phyloP scores from a whole-genome alignment of 1,284 basidiomycete genomes.

The Testicularia cyperi region DNA sequence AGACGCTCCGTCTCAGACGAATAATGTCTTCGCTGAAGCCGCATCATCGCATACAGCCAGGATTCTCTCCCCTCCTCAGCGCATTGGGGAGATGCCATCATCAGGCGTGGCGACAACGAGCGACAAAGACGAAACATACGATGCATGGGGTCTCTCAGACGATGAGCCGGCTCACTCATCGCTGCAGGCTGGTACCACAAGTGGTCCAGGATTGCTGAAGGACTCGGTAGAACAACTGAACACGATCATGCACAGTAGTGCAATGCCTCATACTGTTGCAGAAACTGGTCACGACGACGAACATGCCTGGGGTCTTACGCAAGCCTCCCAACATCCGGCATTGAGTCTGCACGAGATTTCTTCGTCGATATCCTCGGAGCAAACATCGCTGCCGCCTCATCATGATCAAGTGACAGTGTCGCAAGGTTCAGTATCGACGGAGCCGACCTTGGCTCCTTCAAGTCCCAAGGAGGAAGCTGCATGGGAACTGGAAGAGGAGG shows the following conservation, averaged over 20 bases:
- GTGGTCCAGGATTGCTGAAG: not conserved
- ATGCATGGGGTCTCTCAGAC: conserved; percentile 43
- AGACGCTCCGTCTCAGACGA: too few species aligned
- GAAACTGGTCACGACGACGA: conserved; percentile 11
- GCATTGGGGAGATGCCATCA: conserved; percentile 12
- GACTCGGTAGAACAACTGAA: not conserved
- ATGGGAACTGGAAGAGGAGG: conserved; percentile 6
- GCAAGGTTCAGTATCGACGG: not conserved
- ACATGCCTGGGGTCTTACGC: conserved; percentile 31
- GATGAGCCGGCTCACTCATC: conserved; percentile 18
- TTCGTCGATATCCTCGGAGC: too few species aligned
- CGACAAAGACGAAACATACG: conserved; percentile 29
- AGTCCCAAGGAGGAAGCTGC: not conserved
- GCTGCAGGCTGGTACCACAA: too few species aligned
- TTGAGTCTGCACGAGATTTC: too few species aligned
- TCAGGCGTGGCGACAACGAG: not conserved
- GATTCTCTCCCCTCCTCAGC: too few species aligned
- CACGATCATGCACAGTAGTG: too few species aligned
- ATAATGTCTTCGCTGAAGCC: too few species aligned
- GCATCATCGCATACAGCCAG: too few species aligned
- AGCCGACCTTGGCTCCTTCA: not conserved
- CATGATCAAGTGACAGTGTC: conserved; percentile 1
- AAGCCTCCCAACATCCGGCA: not conserved
- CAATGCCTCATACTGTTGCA: too few species aligned
- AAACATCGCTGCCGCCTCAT: too few species aligned